Evolutionary conservation across 352 stramenopile species (phyloP).

Genomic region (Nothophytophthora sp.): DNA sequence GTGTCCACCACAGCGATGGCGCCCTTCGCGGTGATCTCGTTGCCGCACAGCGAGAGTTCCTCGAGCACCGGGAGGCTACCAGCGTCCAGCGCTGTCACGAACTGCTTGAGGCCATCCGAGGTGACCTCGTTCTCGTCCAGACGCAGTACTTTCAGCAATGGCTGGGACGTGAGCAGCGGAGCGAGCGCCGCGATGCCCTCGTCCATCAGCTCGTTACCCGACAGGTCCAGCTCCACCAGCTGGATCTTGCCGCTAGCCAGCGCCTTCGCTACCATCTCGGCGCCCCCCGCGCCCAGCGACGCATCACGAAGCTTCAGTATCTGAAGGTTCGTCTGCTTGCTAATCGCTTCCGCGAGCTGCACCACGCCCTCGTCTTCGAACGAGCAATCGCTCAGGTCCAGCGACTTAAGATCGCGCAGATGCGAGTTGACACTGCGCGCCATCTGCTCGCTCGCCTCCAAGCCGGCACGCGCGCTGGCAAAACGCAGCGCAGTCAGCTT

Average conservation of each 20-base stretch:
- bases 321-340: slow-evolving; percentile 61
- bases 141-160: slow-evolving; percentile 54
- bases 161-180: slow-evolving; percentile 56
- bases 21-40: slow-evolving; percentile 79
- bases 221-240: slow-evolving; percentile 86
- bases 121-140: slow-evolving; percentile 87
- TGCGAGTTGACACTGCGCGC: slow-evolving; percentile 49
- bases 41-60: slow-evolving; percentile 63
- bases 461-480: slow-evolving; percentile 63
- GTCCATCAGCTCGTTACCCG: slow-evolving; percentile 87
- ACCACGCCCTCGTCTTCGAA: slow-evolving; percentile 80
- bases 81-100: slow-evolving; percentile 26
- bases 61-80: slow-evolving; percentile 38
- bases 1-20: slow-evolving; percentile 57
- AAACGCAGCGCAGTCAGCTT: slow-evolving; percentile 65
- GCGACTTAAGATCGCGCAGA: slow-evolving; percentile 51
- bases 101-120: slow-evolving; percentile 47
- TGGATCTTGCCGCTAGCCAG: slow-evolving; percentile 62
- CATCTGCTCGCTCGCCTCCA: slow-evolving; percentile 49
- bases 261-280: slow-evolving; percentile 64
- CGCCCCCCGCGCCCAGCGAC: slow-evolving; percentile 80
- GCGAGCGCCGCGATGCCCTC: slow-evolving; percentile 67
- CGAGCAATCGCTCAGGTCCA: slow-evolving; percentile 94
- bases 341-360: slow-evolving; percentile 73
- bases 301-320: slow-evolving; percentile 91